Evolutionary conservation across 441 rosid genomes (phyloP), one percentile per base, ranked within the genome.

Genomic region (Pelargonium cotyledonis): DNA sequence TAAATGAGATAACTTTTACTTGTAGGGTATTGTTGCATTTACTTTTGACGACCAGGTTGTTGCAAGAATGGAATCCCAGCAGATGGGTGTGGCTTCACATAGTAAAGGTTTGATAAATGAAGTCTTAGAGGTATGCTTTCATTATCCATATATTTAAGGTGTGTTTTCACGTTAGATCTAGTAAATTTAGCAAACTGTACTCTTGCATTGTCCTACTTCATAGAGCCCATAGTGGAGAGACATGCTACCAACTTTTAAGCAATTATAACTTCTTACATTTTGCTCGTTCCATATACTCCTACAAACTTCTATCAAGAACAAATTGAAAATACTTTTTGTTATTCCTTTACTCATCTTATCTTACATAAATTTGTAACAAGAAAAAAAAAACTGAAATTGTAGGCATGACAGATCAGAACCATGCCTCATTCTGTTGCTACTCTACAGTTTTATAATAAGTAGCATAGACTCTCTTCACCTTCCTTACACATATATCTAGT

Each of bases 11-110:
- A 23, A 74, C 23, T 73, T 64, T 40, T 74, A 1, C 40, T 43
- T 80, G 83, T 79, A 92, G 99, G 98, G 98, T 51, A 90, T 95
- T 70, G 95, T 95, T 76, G 97, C 97, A 66, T 88, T 95, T 78
- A 88, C 99, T 64, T 90, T 92, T 82, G 96, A 87, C 76, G 98
- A 95, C 76, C 93, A 89, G 75, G 85, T 89, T 77, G 90, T 86
- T 79, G 88, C 87, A 70, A 92, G 89, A 73, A 85, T 86, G 85
- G 93, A 89, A 81, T 90, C 82, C 71, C 95, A 85, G 55, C 88
- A 85, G 74, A 80, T 84, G 78, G 91, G 94, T 60, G 93, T 76
- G 68, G 79, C 83, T 75, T 89, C 92, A 9, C 96, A 86, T 69
- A 88, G 96, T 80, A 88, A 89, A 81, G 99, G 99, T 65, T 90